phyloP scores from a whole-genome alignment of 2,329 filamentous ascomycete genomes.

The Alternaria hordeiaustralica region DNA sequence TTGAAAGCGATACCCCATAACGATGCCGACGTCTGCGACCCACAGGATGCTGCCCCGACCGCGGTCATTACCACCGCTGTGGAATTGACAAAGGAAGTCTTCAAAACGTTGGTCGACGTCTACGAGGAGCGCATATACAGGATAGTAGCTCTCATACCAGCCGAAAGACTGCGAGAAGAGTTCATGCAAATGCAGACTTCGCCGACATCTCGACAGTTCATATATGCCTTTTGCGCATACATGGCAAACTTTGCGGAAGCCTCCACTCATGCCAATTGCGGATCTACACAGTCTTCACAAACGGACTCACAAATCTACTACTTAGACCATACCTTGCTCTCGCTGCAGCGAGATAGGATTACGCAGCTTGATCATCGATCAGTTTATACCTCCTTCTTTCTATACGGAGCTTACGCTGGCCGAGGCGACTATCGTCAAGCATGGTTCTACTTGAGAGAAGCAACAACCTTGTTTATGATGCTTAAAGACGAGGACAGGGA shows the following conservation, averaged over 20 bases:
- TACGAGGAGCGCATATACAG: constrained; percentile 73
- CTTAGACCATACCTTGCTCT: constrained; percentile 26
- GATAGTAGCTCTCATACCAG: constrained; percentile 49
- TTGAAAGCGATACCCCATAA: constrained; percentile 68
- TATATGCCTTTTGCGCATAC: constrained; percentile 48
- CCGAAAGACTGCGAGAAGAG: constrained; percentile 28
- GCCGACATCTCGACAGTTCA: constrained; percentile 37
- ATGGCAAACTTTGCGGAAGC: constrained; percentile 37
- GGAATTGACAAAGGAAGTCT: constrained; percentile 55
- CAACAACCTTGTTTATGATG: constrained; percentile 65
- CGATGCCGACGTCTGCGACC: background rate
- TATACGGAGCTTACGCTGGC: constrained; percentile 75
- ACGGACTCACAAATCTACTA: constrained; percentile 15
- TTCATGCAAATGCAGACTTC: constrained; percentile 24
- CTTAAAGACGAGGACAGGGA: constrained; percentile 10
- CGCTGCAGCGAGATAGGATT: constrained; percentile 23
- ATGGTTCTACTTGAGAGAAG: constrained; percentile 81
- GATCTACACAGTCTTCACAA: background rate
- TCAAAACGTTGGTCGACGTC: constrained; percentile 71
- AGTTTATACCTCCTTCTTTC: constrained; percentile 77
- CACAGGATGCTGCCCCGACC: background rate
- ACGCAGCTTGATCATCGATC: constrained; percentile 30
- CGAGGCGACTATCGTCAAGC: constrained; percentile 76
- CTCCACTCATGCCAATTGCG: constrained; percentile 6
- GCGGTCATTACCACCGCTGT: background rate